Conservation (phyloP, 140 eudicot species). For the Oenanthe javanica region DNA sequence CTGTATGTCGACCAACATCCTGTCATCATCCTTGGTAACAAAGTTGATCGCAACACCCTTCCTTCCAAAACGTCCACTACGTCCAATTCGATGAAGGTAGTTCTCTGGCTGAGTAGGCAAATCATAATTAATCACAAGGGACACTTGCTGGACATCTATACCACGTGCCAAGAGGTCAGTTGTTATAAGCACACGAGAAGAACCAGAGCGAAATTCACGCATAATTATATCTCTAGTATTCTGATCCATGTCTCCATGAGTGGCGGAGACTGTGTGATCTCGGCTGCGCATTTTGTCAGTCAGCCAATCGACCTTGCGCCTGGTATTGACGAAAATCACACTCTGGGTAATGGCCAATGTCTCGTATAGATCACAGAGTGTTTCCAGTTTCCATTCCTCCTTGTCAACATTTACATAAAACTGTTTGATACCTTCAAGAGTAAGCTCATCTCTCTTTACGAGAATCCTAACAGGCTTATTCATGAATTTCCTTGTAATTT, state of each 20-base stretch:
- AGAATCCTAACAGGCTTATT: constrained; percentile 14
- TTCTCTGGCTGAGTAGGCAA: constrained; percentile 16
- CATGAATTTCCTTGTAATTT: constrained; percentile 11
- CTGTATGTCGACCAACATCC: constrained; percentile 20
- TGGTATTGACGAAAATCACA: constrained; percentile 12
- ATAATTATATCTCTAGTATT: constrained; percentile 10
- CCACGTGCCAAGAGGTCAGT: constrained; percentile 12
- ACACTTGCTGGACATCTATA: constrained; percentile 15
- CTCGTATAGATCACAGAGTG: constrained; percentile 11
- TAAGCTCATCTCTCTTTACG: constrained; percentile 14
- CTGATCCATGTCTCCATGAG: constrained; percentile 14
- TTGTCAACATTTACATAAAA: constrained; percentile 13
- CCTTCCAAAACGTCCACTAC: constrained; percentile 15
- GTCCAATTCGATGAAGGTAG: constrained; percentile 9
- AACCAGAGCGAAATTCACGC: constrained; percentile 18
- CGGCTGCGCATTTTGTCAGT: constrained; percentile 17
- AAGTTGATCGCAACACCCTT: constrained; percentile 17
- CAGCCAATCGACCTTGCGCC: constrained; percentile 12
- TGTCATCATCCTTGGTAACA: constrained; percentile 12
- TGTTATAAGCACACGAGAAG: constrained; percentile 11
- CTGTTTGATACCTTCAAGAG: constrained; percentile 15
- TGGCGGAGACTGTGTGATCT: constrained; percentile 12
- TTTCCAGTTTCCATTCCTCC: constrained; percentile 16
- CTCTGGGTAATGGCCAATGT: constrained; percentile 14
- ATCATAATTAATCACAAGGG: constrained; percentile 15